Evolutionary conservation across 441 rosid species (phyloP).

Genomic region (Syzygium syzygioides): DNA sequence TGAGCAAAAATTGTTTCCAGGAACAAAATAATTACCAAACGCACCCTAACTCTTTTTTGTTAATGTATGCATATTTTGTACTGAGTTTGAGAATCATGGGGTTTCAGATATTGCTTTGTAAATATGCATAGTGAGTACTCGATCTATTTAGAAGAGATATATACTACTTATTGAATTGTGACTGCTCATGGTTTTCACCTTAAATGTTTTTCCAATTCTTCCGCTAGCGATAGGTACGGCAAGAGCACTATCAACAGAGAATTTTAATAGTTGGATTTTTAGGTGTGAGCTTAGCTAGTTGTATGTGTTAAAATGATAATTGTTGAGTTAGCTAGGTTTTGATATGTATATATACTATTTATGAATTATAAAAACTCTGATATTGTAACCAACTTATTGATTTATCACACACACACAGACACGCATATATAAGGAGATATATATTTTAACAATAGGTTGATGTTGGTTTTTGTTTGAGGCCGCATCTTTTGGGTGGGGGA

Average conservation of each 20-base stretch:
- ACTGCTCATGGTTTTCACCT: neutral
- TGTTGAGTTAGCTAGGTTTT: neutral
- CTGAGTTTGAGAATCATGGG: neutral
- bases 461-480: neutral
- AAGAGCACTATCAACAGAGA: accelerated
- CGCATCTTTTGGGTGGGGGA: neutral
- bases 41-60: neutral
- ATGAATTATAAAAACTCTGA: neutral
- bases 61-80: neutral
- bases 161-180: neutral
- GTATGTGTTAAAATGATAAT: neutral
- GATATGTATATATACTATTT: neutral
- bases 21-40: too few relatives aligned
- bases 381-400: neutral
- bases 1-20: too few relatives aligned
- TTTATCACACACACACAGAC: neutral
- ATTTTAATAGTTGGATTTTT: neutral
- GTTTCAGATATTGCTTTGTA: neutral
- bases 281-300: neutral
- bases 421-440: neutral
- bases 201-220: neutral
- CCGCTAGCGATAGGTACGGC: neutral
- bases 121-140: neutral
- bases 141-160: neutral
- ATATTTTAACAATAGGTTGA: neutral